Base-by-base conservation (phyloP, 1,284 basidiomycete species). In the Fomitopsis palustris region DNA sequence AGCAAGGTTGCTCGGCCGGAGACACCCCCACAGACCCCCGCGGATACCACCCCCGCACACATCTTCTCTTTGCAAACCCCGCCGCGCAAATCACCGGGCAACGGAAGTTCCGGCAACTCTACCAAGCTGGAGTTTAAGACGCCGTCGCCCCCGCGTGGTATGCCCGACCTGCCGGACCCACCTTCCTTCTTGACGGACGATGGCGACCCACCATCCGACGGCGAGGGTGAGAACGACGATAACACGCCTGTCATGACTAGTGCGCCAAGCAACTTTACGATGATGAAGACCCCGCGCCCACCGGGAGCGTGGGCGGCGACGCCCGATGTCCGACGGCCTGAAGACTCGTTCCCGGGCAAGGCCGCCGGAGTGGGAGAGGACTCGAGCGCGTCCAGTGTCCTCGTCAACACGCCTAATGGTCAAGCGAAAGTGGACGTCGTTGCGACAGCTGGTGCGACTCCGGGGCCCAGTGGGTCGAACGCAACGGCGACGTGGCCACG, bases 281-380 rank as follows among this genome's bases (percentile, higher is more conserved):
- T 73, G 27, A 72, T 76, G 63, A 87, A 87, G 72, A 88, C 86
- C n/a, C 86, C 86, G 1, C 79, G 76, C 63, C 84, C 85, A 16
- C 88, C 88, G 35, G 88, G 89, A 29, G 86, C 80, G 41, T 91
- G 87, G 88, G 69, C 76, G n/a, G 70, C 77, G 14, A 88, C 86
- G 8, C 86, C 87, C 31, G 72, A 76, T 2, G 78, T 77, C 47
- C 58, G 65, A 25, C 70, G 67, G 42, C 37, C 16, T 45, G 38
- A 45, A 49, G 62, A 55, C 56, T 38, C 61, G 65, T 19, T 51
- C 70, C 19, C 62, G 60, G 17, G 65, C 67, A 7, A 65, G 65
- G 17, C 67, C 67, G 25, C 67, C 69, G 19, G 63, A 63, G 5
- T 60, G 57, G 53, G 58, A 21, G 62, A 64, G 35, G 49, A 57